Conservation (phyloP, 176 grass and related monocot genomes). For the Phoenix dactylifera region DNA sequence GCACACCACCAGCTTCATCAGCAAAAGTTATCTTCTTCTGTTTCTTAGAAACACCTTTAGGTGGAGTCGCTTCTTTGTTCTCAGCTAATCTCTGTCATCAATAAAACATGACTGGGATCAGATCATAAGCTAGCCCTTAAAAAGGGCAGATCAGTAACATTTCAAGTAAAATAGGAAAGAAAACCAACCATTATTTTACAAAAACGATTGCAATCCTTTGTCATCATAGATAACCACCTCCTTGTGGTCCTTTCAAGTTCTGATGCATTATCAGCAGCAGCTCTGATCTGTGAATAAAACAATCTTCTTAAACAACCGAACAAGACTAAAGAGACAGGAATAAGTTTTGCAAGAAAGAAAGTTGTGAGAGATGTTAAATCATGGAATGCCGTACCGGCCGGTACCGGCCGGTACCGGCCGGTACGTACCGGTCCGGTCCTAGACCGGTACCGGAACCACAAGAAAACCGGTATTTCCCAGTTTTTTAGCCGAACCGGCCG, state of each 20-base stretch:
- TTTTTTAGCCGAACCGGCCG: too few relatives aligned
- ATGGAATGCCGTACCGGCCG: too few relatives aligned
- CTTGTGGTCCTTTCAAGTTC: conserved; percentile 70
- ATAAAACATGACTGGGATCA: conserved; percentile 18
- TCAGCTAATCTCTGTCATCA: conserved; percentile 44
- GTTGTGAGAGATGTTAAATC: too few relatives aligned
- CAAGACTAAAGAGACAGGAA: conserved; percentile 8
- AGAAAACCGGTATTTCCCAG: too few relatives aligned
- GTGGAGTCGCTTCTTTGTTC: conserved; percentile 26
- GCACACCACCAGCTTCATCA: conserved; percentile 74
- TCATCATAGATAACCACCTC: conserved; percentile 75
- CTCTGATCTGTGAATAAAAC: conserved; percentile 47
- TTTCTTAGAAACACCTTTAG: conserved; percentile 26
- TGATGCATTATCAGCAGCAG: conserved; percentile 54
- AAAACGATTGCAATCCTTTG: conserved; percentile 93
- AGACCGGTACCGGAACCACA: too few relatives aligned
- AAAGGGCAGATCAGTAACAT: conserved; percentile 7
- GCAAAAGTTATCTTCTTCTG: conserved; percentile 75
- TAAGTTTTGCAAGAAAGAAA: too few relatives aligned
- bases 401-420: too few relatives aligned
- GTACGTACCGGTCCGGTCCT: too few relatives aligned
- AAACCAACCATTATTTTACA: conserved; percentile 91
- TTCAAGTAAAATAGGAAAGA: conserved; percentile 17
- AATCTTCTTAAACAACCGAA: conserved; percentile 4
- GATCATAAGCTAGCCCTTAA: conserved; percentile 9